Evolutionary conservation across 768 basidiomycete species (phyloP), one percentile per base, ranked within the genome.

Genomic region (Phylloporus rhodoxanthus): DNA sequence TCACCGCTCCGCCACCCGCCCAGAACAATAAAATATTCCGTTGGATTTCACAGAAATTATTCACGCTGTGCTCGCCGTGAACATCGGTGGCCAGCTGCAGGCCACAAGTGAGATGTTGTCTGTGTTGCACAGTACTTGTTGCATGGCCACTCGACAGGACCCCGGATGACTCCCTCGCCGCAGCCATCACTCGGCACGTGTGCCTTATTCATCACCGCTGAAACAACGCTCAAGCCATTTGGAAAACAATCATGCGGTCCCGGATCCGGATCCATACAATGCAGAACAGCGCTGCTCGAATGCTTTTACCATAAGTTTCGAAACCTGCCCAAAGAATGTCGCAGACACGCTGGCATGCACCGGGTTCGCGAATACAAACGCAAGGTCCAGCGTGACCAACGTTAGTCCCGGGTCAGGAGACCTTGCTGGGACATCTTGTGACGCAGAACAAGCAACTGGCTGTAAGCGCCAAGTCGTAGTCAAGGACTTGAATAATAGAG

Each of bases 361-460:
- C 0, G 92, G 93, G 60, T 83, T 93, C 40, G 87, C 78, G 64
- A 98, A 98, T 21, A 87, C 80, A 67, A 87, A 99, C 1, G 77
- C 76, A 30, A 99, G 74, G 55, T 94, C 87, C 47, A 96, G 77
- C 13, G 85, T 86, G 43, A 97, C 85, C 11, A 91, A 68, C 0
- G 93, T 96, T n/a, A 83, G 76, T 7, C 73, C 72, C 20, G 57
- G 47, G 41, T 69, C 64, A 28, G 43, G 25, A 26, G 25, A 26
- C 30, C 6, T 15, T n/a, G 9, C 7, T 17, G 34, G 9, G n/a
- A 36, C 34, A 36, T 17, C 34, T 10, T 36, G 14, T 8, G 29
- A 14, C 11, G 19, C 11, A n/a, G 64, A 37, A 5, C 69, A 45
- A 2, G 77, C 71, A 8, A 75, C 74, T 4, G 86, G 77, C 36